These are phyloP conservation scores for Trichoderma semiorbis DNA, from an alignment of 2,329 filamentous ascomycete species.

Conservation along the genomic window DNA sequence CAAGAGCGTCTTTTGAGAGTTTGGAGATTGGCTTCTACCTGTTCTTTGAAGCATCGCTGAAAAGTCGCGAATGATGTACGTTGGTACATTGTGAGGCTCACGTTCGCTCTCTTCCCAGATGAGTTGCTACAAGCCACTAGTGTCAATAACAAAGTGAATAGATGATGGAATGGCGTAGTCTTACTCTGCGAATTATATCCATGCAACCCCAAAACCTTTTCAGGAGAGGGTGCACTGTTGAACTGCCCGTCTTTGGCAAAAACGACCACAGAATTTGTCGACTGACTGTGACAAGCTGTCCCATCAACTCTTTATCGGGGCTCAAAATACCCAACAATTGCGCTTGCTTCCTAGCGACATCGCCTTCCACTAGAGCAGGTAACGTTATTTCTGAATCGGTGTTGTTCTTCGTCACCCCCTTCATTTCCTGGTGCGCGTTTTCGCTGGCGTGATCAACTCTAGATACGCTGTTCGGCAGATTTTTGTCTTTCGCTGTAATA, in stretches of 20 bases:
- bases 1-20: not conserved
- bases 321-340: not conserved
- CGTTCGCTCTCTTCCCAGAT: not conserved
- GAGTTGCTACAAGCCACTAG: not conserved
- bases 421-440: not conserved
- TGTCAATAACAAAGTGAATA: not conserved
- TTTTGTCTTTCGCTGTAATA: not conserved
- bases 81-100: too few relatives aligned
- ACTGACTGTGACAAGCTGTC: not conserved
- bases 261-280: not conserved
- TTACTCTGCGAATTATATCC: slow-evolving; percentile 6
- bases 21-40: not conserved
- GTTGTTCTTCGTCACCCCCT: not conserved
- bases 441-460: not conserved
- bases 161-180: not conserved
- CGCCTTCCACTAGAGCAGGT: not conserved
- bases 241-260: not conserved
- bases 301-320: not conserved
- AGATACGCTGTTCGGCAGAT: not conserved
- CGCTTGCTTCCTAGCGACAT: not conserved
- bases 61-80: not conserved
- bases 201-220: slow-evolving; percentile 12
- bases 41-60: not conserved
- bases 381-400: not conserved
- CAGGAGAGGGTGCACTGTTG: not conserved